These are phyloP conservation scores for Fusarium pseudonygamai DNA, from an alignment of 2,329 filamentous ascomycete genomes.

Conservation along the genomic window DNA sequence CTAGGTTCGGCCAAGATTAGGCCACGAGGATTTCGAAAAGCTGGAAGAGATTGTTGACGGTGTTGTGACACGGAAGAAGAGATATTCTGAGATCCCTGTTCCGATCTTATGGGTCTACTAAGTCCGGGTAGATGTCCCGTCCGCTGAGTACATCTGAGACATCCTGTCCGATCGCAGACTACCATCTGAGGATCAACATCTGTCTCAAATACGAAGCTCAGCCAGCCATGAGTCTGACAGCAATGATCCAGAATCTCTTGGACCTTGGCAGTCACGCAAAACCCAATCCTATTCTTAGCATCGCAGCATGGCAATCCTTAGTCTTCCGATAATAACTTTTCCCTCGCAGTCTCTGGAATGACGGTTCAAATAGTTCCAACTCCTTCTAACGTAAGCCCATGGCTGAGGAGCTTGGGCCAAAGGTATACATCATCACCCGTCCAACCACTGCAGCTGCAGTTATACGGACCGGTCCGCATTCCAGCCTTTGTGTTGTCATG, in stretches of 20 bases:
- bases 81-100: too few relatives aligned
- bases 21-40: not conserved
- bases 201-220: not conserved
- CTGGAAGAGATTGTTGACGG: not conserved
- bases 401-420: not conserved
- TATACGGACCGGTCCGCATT: slow-evolving; percentile 8
- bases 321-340: not conserved
- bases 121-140: not conserved
- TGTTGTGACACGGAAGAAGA: too few relatives aligned
- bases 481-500: not conserved
- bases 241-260: not conserved
- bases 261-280: not conserved
- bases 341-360: slow-evolving; percentile 5
- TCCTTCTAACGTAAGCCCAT: not conserved
- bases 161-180: not conserved
- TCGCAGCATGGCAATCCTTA: not conserved
- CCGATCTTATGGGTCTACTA: not conserved
- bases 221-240: not conserved
- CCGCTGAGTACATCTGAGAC: not conserved
- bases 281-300: slow-evolving; percentile 13
- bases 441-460: slow-evolving; percentile 14
- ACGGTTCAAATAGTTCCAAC: not conserved
- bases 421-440: not conserved
- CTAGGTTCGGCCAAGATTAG: not conserved
- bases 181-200: not conserved